Evolutionary conservation across 306 rosid species (phyloP).

Genomic region (Elaeagnus macrophylla): DNA sequence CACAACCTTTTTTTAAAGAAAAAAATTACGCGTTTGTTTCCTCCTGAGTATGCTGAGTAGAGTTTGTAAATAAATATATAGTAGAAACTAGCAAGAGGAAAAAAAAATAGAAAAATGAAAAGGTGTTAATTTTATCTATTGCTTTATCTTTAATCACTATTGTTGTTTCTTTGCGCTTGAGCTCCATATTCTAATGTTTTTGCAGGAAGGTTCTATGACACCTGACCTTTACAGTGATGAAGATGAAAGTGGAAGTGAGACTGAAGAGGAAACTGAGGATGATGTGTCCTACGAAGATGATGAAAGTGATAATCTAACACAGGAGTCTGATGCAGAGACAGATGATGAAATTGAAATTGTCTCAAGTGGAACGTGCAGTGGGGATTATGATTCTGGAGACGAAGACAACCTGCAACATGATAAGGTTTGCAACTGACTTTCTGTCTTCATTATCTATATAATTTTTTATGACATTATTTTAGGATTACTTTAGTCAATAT

Average conservation of each 20-base stretch:
- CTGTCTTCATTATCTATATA: conserved; percentile 13
- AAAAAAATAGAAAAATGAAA: background rate
- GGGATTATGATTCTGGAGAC: conserved; percentile 34
- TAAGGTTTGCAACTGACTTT: conserved; percentile 39
- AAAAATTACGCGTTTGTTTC: background rate
- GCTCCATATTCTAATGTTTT: conserved; percentile 30
- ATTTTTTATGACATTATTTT: background rate
- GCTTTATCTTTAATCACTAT: background rate
- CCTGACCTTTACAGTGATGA: conserved; percentile 69
- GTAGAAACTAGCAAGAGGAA: background rate
- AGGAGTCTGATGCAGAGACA: conserved; percentile 48
- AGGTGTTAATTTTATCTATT: background rate
- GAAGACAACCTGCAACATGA: conserved; percentile 21
- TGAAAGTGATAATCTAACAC: conserved; percentile 42
- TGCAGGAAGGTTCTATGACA: conserved; percentile 68
- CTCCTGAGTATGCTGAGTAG: background rate
- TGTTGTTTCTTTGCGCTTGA: conserved; percentile 13
- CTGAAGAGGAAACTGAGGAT: conserved; percentile 70
- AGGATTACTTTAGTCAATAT: background rate
- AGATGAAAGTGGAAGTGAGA: conserved; percentile 69
- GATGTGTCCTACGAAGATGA: conserved; percentile 71
- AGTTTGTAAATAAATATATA: background rate
- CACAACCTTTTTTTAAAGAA: background rate
- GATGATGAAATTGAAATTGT: conserved; percentile 41
- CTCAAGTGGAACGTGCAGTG: conserved; percentile 46